Percentiles rank a stretch among this genome's conserved stretches.
phyloP scores from a whole-genome alignment of 1,139 yeast species.

The Protomyces gravidus region DNA sequence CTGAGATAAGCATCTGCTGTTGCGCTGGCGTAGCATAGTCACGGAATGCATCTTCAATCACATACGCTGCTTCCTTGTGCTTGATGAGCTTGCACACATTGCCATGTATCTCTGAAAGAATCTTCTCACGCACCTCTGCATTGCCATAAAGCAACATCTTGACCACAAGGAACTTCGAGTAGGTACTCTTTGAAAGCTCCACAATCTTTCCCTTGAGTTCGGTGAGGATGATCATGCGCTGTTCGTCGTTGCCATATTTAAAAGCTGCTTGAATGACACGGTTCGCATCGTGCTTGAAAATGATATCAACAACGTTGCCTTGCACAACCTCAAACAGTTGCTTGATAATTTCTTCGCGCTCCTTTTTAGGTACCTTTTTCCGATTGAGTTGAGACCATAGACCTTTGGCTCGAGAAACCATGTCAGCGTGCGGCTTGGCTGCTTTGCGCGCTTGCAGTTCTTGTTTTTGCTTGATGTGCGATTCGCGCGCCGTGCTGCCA shows the following conservation, averaged over 20 bases:
- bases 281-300: slow-evolving; percentile 92
- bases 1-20: slow-evolving; percentile 84
- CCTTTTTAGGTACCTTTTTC: slow-evolving; percentile 70
- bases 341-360: slow-evolving; percentile 72
- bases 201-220: slow-evolving; percentile 74
- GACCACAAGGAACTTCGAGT: slow-evolving; percentile 85
- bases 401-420: slow-evolving; percentile 77
- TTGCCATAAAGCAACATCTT: slow-evolving; percentile 84
- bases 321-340: slow-evolving; percentile 81
- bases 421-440: slow-evolving; percentile 77
- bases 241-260: slow-evolving; percentile 74
- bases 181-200: slow-evolving; percentile 81
- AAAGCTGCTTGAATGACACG: slow-evolving; percentile 92
- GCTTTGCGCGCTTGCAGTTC: slow-evolving; percentile 76
- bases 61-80: slow-evolving; percentile 98
- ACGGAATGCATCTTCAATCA: slow-evolving; percentile 86
- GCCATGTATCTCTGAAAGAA: slow-evolving; percentile 83
- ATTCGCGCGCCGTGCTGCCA: slow-evolving; percentile 49
- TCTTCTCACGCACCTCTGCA: slow-evolving; percentile 66
- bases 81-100: slow-evolving; percentile 86
- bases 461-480: slow-evolving; percentile 79
- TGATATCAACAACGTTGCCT: slow-evolving; percentile 75
- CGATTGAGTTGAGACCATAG: slow-evolving; percentile 91
- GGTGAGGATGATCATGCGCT: slow-evolving; percentile 65
- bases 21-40: slow-evolving; percentile 81